phyloP scores from a whole-genome alignment of 495 filamentous ascomycete genomes.

The Trichoderma parareesei region DNA sequence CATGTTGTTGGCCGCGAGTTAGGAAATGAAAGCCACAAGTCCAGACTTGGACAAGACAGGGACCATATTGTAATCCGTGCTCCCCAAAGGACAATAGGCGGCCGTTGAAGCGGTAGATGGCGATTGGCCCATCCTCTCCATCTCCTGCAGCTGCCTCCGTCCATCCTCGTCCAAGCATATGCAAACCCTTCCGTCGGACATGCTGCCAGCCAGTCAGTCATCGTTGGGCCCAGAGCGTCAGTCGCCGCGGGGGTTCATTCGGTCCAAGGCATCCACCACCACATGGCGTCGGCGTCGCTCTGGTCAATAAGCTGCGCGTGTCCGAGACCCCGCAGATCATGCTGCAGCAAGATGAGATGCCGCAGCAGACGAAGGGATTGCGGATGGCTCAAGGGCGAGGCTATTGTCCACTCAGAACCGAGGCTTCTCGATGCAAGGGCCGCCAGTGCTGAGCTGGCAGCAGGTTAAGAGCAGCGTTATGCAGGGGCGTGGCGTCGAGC shows the following conservation, averaged over 20 bases:
- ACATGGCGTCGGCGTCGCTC: constrained; percentile 2
- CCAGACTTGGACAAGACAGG: neutral
- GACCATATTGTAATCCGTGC: neutral
- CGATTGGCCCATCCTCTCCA: neutral
- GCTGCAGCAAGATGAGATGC: neutral
- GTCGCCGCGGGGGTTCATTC: neutral
- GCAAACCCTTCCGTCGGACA: neutral
- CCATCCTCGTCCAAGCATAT: neutral
- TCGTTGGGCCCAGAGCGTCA: neutral
- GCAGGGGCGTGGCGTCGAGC: neutral
- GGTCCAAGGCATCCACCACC: neutral
- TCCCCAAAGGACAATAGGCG: neutral
- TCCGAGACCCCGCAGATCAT: constrained; percentile 6
- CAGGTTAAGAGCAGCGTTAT: neutral
- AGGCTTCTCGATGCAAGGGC: neutral
- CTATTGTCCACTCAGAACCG: neutral
- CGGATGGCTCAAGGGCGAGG: neutral
- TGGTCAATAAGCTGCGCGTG: neutral
- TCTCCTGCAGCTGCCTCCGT: neutral
- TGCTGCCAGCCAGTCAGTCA: neutral
- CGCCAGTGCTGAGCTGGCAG: neutral
- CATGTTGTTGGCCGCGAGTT: neutral
- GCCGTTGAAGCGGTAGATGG: neutral
- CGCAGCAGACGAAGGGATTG: neutral
- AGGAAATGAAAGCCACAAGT: neutral